Evolutionary conservation across 192 early-diverging fungal genomes (phyloP), one percentile per base, ranked within the genome.

Genomic region (Coemansia sp.): DNA sequence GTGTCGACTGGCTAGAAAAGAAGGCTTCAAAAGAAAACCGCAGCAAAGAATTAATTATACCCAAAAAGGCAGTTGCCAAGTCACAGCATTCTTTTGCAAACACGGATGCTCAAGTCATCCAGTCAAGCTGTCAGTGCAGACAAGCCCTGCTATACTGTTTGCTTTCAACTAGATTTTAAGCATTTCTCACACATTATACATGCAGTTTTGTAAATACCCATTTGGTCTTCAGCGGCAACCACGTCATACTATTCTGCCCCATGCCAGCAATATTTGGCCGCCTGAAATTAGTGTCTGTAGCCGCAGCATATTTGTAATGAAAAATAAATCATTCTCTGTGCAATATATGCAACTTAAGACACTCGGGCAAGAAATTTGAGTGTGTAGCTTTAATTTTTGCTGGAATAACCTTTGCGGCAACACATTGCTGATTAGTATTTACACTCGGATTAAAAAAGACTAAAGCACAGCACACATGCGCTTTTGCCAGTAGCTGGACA

Each of bases 381-480:
- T 42, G 4, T 2, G 3, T 8, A 4, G 3, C 40, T 42, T 11
- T n/a, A 42, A 42, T 11, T n/a, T 15, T 42, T 15, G 11, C 15
- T 0, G 11, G 1, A 2, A 12, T 42, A 42, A 2, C 12, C 4
- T 38, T 11, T 42, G 40, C 9, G 14, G 40, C 12, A 15, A 4
- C 14, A 3, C 2, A 12, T 42, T 42, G 12, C 15, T 42, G 40
- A 4, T n/a, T 42, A 4, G 4, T 42, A 42, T 42, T 11, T 15
- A 42, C 40, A 42, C 40, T 3, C 15, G 12, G 40, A 3, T 42
- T 42, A 15, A 15, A 11, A 42, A 42, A 42, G 4, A 42, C 11
- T n/a, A 10, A 15, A 42, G 4, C 14, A 14, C 40, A 42, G 14
- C 14, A 73, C 25, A 76, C 26, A 5, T 68, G 61, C 5, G 79